Evolutionary conservation across 768 basidiomycete species (phyloP).

Genomic region (Tricholoma bakamatsutake): DNA sequence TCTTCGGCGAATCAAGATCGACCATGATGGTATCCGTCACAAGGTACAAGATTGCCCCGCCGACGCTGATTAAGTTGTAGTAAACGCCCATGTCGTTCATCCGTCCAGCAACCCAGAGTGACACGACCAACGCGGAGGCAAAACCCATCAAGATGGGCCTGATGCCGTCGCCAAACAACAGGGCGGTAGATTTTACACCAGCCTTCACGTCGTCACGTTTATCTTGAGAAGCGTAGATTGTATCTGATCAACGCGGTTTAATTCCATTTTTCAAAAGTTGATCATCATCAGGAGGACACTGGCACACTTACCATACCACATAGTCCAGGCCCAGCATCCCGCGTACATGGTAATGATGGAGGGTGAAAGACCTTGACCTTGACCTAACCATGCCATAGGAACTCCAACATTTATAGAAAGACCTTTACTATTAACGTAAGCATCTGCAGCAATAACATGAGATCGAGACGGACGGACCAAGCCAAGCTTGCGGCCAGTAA

Average conservation of each 20-base stretch:
- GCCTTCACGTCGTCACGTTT: conserved; percentile 45
- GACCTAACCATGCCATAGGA: conserved; percentile 25
- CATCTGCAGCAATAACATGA: neutral
- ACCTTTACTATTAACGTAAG: conserved; percentile 6
- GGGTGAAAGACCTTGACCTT: conserved; percentile 7
- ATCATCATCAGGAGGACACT: neutral
- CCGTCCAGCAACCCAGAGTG: conserved; percentile 9
- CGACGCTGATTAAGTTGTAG: conserved; percentile 11
- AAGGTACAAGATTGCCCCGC: conserved; percentile 9
- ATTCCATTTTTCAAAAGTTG: neutral
- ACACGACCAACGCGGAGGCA: conserved; percentile 7
- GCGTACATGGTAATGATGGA: conserved; percentile 12
- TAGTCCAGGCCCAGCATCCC: conserved; percentile 17
- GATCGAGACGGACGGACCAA: conserved; percentile 18
- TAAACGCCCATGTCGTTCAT: conserved; percentile 10
- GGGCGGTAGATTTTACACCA: conserved; percentile 14
- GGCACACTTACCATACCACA: conserved; percentile 14
- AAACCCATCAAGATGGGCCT: conserved; percentile 11
- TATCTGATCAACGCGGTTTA: conserved; percentile 23
- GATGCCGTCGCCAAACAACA: conserved; percentile 12
- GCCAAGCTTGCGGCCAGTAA: conserved; percentile 38
- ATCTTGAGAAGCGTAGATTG: conserved; percentile 60
- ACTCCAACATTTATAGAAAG: conserved; percentile 30
- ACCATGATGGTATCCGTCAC: conserved; percentile 6
- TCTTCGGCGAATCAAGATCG: conserved; percentile 12